phyloP scores from a whole-genome alignment of 2,329 filamentous ascomycete species.

The Cladosporium sp. region DNA sequence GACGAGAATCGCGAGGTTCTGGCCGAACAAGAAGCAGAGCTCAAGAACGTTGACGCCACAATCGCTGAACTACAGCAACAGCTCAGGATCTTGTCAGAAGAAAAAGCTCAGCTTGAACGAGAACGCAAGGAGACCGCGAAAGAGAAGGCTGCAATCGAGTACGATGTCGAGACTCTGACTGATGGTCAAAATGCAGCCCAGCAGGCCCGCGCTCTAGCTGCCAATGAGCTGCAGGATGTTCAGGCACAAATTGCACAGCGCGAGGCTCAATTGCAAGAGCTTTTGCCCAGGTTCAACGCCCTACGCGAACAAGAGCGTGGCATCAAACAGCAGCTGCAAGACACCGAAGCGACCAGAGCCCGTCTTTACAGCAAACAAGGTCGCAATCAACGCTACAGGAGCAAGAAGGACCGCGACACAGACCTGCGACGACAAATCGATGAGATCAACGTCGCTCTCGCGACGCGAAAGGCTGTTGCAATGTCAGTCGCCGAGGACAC shows the following conservation, averaged over 20 bases:
- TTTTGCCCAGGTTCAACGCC: constrained; percentile 76
- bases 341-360: constrained; percentile 72
- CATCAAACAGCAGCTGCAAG: constrained; percentile 70
- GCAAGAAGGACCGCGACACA: constrained; percentile 82
- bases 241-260: constrained; percentile 73
- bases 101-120: constrained; percentile 84
- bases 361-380: constrained; percentile 91
- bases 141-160: constrained; percentile 78
- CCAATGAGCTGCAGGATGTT: constrained; percentile 70
- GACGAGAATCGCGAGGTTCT: constrained; percentile 79
- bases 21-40: constrained; percentile 70
- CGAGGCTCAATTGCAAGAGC: constrained; percentile 71
- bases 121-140: constrained; percentile 83
- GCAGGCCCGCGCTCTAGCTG: constrained; percentile 69
- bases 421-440: constrained; percentile 80
- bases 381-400: constrained; percentile 82
- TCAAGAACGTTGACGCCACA: constrained; percentile 74
- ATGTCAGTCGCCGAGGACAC: constrained; percentile 86
- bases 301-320: constrained; percentile 73
- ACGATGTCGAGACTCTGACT: constrained; percentile 78
- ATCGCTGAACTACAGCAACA: constrained; percentile 80
- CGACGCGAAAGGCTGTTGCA: constrained; percentile 79
- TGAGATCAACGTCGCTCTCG: constrained; percentile 74
- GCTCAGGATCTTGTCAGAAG: constrained; percentile 79
- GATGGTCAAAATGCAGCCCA: constrained; percentile 80